Base-by-base conservation (phyloP, 441 rosid genomes). In the Cnidoscolus chayamansa region DNA sequence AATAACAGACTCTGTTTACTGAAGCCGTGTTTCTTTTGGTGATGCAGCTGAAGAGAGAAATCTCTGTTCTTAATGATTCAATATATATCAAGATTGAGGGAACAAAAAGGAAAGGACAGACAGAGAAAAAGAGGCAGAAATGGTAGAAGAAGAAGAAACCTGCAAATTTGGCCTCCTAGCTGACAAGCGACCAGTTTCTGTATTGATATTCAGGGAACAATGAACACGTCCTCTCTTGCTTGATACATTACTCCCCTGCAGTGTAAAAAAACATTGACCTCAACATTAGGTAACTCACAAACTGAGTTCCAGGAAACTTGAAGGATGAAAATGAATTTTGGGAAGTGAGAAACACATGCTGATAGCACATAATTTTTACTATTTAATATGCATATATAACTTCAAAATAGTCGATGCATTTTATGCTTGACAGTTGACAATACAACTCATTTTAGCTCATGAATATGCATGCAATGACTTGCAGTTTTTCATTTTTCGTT, bases 81-180 rank as follows among this genome's bases (percentile, higher is more conserved):
- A 17, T 17, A 49, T 25, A 49, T 20, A 67, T 32, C 10, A 65
- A 20, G 40, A 65, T 10, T 20, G 37, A 17, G 16, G 4, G 15
- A 13, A 60, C 5, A 13, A 32, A 16, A 25, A 25, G 25, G 25
- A 25, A 25, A 25, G 25, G 25, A 25, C 25, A 25, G 25, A 25
- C 25, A 25, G 25, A 25, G 25, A 25, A 60, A 60, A 1, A 17
- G 32, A 59, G 32, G 32, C 63, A 20, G 16, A 59, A 12, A 31
- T 72, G 54, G 51, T 25, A 25, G 49, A 51, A 60, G 43, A 68
- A 16, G 13, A 77, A 67, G 10, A 40, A 79, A 94, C 98, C 94
- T 94, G 97, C 80, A 94, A 86, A 84, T 90, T 92, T 67, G 97
- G 98, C 79, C 97, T 87, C 84, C 97, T 90, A 53, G 99, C 98